Evolutionary conservation across 495 filamentous ascomycete species (phyloP).

Genomic region (Hypoxylon rickii): DNA sequence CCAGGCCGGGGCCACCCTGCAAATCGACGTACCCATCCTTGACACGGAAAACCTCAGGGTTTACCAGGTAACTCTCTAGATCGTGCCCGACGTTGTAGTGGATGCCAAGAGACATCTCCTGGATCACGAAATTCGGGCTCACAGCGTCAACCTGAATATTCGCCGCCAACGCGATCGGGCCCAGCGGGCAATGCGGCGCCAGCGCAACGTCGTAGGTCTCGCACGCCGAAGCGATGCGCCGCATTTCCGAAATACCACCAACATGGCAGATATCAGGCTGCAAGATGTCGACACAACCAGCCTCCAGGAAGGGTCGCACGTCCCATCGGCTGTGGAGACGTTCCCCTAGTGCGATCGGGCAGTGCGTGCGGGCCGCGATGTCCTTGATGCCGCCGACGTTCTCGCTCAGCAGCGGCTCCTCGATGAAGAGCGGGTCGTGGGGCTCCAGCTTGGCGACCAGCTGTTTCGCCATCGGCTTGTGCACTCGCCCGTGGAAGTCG

Average conservation of each 20-base stretch:
- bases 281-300: constrained; percentile 70
- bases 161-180: constrained; percentile 75
- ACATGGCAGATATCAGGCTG: constrained; percentile 79
- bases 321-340: constrained; percentile 78
- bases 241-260: constrained; percentile 75
- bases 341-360: constrained; percentile 77
- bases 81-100: constrained; percentile 77
- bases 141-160: constrained; percentile 69
- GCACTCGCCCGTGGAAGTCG: constrained; percentile 79
- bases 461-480: constrained; percentile 83
- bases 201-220: constrained; percentile 79
- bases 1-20: constrained; percentile 66
- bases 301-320: constrained; percentile 72
- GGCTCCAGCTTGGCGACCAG: constrained; percentile 72
- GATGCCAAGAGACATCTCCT: constrained; percentile 81
- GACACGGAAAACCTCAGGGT: constrained; percentile 66
- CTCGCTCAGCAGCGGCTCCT: constrained; percentile 76
- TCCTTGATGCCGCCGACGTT: constrained; percentile 72
- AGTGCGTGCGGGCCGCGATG: constrained; percentile 62
- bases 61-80: constrained; percentile 68
- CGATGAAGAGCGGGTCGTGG: constrained; percentile 75
- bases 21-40: constrained; percentile 69
- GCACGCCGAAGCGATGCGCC: constrained; percentile 72
- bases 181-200: constrained; percentile 78
- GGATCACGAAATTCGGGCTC: constrained; percentile 74